Evolutionary conservation across 768 basidiomycete species (phyloP).

Genomic region (Boletus bicolor): DNA sequence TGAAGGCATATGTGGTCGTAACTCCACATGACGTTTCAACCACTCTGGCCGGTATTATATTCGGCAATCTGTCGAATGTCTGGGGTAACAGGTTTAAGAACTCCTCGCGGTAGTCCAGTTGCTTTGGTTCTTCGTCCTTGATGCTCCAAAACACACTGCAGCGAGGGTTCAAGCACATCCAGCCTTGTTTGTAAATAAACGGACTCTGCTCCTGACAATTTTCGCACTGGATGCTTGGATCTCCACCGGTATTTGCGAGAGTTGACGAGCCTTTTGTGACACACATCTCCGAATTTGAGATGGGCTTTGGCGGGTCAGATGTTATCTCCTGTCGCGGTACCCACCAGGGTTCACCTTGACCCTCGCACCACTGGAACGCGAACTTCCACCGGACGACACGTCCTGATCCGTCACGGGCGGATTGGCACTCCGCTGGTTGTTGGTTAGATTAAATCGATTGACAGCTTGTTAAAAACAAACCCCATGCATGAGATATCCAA

Average conservation of each 20-base stretch:
- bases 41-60: slow-evolving; percentile 39
- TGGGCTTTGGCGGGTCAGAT: background rate
- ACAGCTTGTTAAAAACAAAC: slow-evolving; percentile 6
- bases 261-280: background rate
- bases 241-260: background rate
- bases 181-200: slow-evolving; percentile 50
- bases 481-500: slow-evolving; percentile 62
- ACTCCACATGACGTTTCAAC: slow-evolving; percentile 31
- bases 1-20: slow-evolving; percentile 53
- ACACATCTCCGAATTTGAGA: background rate
- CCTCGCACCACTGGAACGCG: slow-evolving; percentile 79
- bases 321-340: slow-evolving; percentile 10
- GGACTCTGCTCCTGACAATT: slow-evolving; percentile 46
- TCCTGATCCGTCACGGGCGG: slow-evolving; percentile 43
- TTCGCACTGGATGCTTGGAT: slow-evolving; percentile 33
- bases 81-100: slow-evolving; percentile 44
- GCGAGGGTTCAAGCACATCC: slow-evolving; percentile 61
- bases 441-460: slow-evolving; percentile 15
- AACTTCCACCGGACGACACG: slow-evolving; percentile 79
- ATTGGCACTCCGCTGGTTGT: slow-evolving; percentile 56
- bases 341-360: slow-evolving; percentile 62
- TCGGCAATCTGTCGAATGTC: slow-evolving; percentile 32
- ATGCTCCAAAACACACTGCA: slow-evolving; percentile 58
- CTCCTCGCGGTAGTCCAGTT: slow-evolving; percentile 44
- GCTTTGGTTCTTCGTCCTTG: slow-evolving; percentile 26